Base-by-base conservation (phyloP, 2,329 filamentous ascomycete species). In the Epichloe sylvatica region DNA sequence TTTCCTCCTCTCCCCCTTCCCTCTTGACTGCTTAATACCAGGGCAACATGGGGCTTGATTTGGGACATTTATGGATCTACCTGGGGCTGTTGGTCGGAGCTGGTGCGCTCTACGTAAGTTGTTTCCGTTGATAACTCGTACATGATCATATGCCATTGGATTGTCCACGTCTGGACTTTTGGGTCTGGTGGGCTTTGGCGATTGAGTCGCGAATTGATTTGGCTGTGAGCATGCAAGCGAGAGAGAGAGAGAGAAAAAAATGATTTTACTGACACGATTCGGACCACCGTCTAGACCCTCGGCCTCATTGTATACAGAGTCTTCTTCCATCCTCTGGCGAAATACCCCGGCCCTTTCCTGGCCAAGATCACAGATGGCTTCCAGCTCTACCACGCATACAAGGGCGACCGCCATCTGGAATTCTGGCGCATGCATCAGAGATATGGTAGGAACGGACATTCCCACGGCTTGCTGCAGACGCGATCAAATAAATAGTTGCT, bases 361-460 rank as follows among this genome's bases (percentile, higher is more conserved):
- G 79, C 77, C 51, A 81, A 78, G 59, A 64, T 83, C 56, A 80
- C 80, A n/a, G 73, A 80, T 57, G 76, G 69, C 55, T 76, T 82
- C 57, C 77, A 81, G 61, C 75, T 84, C 33, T 90, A 86, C 63
- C 81, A 88, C 56, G 83, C 84, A 45, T 85, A 81, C 66, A 82
- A 78, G 59, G 86, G 85, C 47, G 81, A 85, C 56, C 76, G 84
- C 1, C 85, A 90, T 60, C 73, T 90, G 17, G 79, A 84, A 59
- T 81, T 88, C 59, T 81, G 81, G 69, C 72, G 75, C 33, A 71
- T 83, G 56, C 87, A 94, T 63, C 69, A 81, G 56, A 74, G 75
- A 60, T 89, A 94, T 59, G 85, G 84, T 71, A 64, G 53, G 63
- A 35, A 5, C 3, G 17, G 12, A 7, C 39, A 30, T 30, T 30